phyloP scores from a whole-genome alignment of 176 grass and related monocot genomes.

The Alopecurus myosuroides region DNA sequence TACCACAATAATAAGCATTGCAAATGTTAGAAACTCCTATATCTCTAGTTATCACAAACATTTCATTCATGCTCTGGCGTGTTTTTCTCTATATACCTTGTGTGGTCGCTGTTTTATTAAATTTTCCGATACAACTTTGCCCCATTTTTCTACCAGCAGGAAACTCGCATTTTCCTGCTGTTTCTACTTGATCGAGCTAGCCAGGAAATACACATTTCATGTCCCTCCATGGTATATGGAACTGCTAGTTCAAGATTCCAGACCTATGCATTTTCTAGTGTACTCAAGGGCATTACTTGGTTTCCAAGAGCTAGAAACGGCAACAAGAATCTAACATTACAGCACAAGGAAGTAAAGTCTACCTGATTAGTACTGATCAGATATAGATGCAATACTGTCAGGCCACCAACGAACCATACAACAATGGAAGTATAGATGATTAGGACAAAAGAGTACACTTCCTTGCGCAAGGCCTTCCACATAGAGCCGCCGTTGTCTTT shows the following conservation, averaged over 20 bases:
- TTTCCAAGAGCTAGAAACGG: background rate
- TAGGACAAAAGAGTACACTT: conserved; percentile 50
- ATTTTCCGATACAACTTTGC: background rate
- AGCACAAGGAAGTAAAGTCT: background rate
- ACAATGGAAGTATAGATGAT: conserved; percentile 63
- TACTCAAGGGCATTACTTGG: background rate
- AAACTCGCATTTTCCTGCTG: background rate
- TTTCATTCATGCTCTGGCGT: background rate
- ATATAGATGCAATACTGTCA: conserved; percentile 69
- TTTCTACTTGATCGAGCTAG: background rate
- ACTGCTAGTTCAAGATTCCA: background rate
- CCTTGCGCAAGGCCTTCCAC: conserved; percentile 36
- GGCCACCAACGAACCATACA: conserved; percentile 70
- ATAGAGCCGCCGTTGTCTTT: conserved; percentile 15
- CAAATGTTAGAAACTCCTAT: background rate
- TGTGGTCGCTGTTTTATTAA: background rate
- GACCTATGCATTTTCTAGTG: background rate
- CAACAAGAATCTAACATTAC: background rate
- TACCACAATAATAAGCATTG: background rate
- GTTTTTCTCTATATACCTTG: background rate
- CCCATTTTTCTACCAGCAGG: background rate
- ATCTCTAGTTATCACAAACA: background rate
- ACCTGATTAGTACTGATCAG: conserved; percentile 72
- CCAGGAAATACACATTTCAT: background rate
- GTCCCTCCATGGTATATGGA: background rate